Evolutionary conservation across 352 stramenopile species (phyloP), one percentile per base, ranked within the genome.

Genomic region (Thalassiosira ordinaria): DNA sequence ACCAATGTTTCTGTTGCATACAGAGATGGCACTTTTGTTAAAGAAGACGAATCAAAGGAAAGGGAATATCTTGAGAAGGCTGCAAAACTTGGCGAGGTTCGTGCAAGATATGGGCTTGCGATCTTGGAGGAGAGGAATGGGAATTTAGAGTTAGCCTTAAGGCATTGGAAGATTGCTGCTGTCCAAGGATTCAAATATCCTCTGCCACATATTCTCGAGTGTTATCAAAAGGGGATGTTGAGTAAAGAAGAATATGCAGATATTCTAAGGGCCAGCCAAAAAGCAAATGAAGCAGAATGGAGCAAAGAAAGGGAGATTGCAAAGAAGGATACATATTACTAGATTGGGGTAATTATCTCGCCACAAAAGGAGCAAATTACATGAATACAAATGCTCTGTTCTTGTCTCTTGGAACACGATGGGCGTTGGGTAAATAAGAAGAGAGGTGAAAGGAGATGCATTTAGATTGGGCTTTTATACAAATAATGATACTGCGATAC

Each of bases 221-320:
- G 14, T 6, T 66, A 66, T 51, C 5, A 27, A 5, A 3, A 37
- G 2, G 57, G 57, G 20, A 8, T 49, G 3, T 66, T 51, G 57
- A 51, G 57, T 39, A 66, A 66, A 51, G 33, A 66, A 20, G 57
- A 66, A 55, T 66, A 66, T 51, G 24, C 57, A 52, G 22, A 51
- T 26, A 27, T 66, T 51, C 33, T 49, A 18, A 22, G 29, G 51
- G 57, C 20, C 13, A 52, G 24, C 16, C 57, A 66, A 27, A 66
- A 16, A 51, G 14, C 29, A 20, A 66, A 66, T 22, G 57, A 66
- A 39, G 27, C 2, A 16, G 57, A 66, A 27, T 66, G 57, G 57
- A 66, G 57, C 57, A 66, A 51, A 66, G 57, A 66, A 11, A 66
- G 57, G 20, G 57, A n/a, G n/a, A n/a, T n/a, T n/a, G n/a, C n/a